A percentile compares a stretch with the other conserved stretches of the same genome.
These are phyloP conservation scores for Lenwebbia sp. DNA, from an alignment of 345 rosid genomes.

Conservation along the genomic window DNA sequence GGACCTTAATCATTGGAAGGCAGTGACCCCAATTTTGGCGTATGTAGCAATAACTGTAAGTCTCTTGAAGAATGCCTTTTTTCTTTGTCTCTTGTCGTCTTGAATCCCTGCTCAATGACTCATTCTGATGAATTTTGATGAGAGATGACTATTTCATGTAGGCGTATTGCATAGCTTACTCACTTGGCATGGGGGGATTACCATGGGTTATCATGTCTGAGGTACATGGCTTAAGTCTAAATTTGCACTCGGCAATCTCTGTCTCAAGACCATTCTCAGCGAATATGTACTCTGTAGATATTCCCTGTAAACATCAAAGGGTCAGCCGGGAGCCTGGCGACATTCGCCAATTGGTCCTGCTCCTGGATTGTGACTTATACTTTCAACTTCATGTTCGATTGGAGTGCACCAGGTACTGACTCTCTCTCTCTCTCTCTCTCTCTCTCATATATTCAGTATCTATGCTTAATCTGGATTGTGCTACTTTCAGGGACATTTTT, in stretches of 20 bases:
- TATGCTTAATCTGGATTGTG: background rate
- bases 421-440: background rate
- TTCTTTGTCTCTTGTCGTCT: background rate
- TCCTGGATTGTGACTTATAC: slow-evolving; percentile 36
- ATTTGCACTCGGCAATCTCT: background rate
- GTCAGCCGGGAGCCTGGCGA: slow-evolving; percentile 43
- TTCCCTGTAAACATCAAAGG: slow-evolving; percentile 44
- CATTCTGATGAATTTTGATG: background rate
- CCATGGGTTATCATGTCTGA: slow-evolving; percentile 21
- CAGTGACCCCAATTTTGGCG: slow-evolving; percentile 10
- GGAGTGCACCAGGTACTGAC: slow-evolving; percentile 38
- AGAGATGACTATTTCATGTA: background rate
- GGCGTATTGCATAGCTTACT: background rate
- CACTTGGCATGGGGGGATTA: slow-evolving; percentile 6
- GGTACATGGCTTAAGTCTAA: background rate
- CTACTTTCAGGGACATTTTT: slow-evolving; percentile 43
- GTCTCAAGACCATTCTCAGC: background rate
- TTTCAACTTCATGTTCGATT: slow-evolving; percentile 40
- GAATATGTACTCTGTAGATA: slow-evolving; percentile 13
- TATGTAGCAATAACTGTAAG: slow-evolving; percentile 22
- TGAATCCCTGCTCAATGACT: background rate
- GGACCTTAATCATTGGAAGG: slow-evolving; percentile 5
- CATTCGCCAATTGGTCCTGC: slow-evolving; percentile 28
- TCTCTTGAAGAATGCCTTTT: background rate
- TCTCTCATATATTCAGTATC: background rate